A percentile compares a stretch with the other conserved stretches of the same genome.
Conservation (phyloP, 106 monocot species). For the Xerophyta viscosa region DNA sequence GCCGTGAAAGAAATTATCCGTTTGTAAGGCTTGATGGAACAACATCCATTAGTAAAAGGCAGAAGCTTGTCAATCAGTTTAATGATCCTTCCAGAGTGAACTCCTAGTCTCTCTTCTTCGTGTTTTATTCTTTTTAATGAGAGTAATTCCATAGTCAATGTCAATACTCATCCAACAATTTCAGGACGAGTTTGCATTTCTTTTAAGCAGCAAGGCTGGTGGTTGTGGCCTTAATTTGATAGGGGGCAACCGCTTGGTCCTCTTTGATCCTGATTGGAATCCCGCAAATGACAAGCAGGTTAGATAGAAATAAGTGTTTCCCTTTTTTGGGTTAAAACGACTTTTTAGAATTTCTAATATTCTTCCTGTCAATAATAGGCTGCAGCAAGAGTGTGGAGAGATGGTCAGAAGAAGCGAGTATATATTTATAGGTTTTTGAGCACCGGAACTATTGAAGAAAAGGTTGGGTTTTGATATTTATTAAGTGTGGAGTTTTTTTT, state of each 20-base stretch:
- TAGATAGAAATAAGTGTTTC: background rate
- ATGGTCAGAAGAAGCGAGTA: conserved; percentile 96
- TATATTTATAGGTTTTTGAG: conserved; percentile 91
- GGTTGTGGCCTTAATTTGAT: conserved; percentile 99
- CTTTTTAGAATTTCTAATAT: background rate
- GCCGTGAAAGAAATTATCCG: conserved; percentile 94
- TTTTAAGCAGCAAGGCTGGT: conserved; percentile 98
- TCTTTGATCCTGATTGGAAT: conserved; percentile 99
- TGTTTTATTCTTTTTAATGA: conserved; percentile 5
- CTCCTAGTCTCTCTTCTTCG: too few relatives aligned
- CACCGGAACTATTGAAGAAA: conserved; percentile 98
- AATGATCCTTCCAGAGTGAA: conserved; percentile 85
- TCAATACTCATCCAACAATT: background rate
- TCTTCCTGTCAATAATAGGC: conserved; percentile 34
- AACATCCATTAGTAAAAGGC: conserved; percentile 95
- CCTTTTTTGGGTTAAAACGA: background rate
- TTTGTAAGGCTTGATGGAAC: conserved; percentile 87
- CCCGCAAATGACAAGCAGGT: conserved; percentile 99
- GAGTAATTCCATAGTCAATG: too few relatives aligned
- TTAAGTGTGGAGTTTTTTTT: too few relatives aligned
- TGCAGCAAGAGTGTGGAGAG: conserved; percentile 98
- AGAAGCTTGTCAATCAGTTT: conserved; percentile 89
- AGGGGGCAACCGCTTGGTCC: conserved; percentile 92
- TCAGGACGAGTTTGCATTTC: conserved; percentile 98
- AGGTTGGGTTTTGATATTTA: conserved; percentile 55